phyloP scores from a whole-genome alignment of 208 protist species.

The Trypanosoma caninum region DNA sequence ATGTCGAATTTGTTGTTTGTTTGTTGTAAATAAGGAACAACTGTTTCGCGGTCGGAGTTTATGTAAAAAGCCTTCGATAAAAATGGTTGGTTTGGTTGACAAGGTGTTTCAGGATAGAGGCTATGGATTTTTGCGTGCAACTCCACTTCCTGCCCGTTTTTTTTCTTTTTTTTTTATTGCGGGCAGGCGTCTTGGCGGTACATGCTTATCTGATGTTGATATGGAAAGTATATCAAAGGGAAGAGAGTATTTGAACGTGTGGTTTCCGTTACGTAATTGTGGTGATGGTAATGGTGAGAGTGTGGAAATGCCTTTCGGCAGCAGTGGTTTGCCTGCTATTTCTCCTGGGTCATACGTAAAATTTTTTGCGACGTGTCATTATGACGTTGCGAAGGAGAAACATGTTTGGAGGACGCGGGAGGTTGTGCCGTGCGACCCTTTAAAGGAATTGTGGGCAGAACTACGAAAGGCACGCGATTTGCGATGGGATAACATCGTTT shows the following conservation, averaged over 20 bases:
- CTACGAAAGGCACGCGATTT: constrained; percentile 7
- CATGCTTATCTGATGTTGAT: no score
- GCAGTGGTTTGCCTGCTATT: neutral
- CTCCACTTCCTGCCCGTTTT: constrained; percentile 10
- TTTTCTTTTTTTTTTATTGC: neutral
- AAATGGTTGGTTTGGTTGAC: constrained; percentile 17
- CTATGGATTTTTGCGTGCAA: constrained; percentile 17
- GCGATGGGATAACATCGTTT: constrained; percentile 16
- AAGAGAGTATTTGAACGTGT: constrained; percentile 13
- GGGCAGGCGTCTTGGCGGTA: neutral
- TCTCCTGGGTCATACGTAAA: constrained; percentile 16
- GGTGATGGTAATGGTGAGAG: neutral
- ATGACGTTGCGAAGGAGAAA: neutral
- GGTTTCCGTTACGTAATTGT: constrained; percentile 6
- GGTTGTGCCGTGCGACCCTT: constrained; percentile 9
- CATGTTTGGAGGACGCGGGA: constrained; percentile 15
- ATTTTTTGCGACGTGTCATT: constrained; percentile 10
- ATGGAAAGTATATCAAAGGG: neutral
- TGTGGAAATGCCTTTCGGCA: neutral
- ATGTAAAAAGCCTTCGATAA: neutral
- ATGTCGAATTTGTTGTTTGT: neutral
- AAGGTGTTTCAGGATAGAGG: constrained; percentile 19
- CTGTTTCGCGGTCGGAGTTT: neutral
- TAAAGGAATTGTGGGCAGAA: constrained; percentile 2
- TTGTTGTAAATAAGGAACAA: neutral